Percentiles rank a stretch among this genome's conserved stretches.
These are phyloP conservation scores for Xylaria scruposa DNA, from an alignment of 495 filamentous ascomycete species.

Conservation along the genomic window DNA sequence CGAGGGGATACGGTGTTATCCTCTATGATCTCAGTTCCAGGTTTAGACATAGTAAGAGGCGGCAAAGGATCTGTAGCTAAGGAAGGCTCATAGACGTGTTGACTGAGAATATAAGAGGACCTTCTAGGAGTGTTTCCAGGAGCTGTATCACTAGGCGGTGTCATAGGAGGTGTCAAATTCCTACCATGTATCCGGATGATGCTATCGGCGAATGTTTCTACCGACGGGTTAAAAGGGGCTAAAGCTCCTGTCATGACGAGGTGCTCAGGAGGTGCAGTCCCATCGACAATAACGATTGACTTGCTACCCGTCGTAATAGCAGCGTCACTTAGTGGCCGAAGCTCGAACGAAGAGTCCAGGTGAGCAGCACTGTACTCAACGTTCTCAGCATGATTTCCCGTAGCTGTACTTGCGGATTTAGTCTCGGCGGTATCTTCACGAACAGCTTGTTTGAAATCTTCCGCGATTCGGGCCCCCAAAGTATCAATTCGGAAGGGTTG, in stretches of 20 bases:
- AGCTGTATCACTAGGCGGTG: conserved; percentile 52
- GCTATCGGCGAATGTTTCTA: conserved; percentile 57
- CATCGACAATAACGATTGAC: conserved; percentile 89
- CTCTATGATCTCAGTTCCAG: conserved; percentile 26
- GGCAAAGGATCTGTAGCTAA: conserved; percentile 44
- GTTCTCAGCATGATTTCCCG: conserved; percentile 6
- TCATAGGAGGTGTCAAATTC: conserved; percentile 60
- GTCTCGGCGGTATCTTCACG: conserved; percentile 61
- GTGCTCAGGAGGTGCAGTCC: conserved; percentile 55
- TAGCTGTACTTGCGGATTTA: conserved; percentile 28
- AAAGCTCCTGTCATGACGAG: conserved; percentile 57
- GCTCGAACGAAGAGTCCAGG: conserved; percentile 45
- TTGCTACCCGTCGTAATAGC: conserved; percentile 78
- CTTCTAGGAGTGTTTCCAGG: conserved; percentile 52
- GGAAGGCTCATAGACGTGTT: conserved; percentile 43
- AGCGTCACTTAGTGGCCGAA: conserved; percentile 49
- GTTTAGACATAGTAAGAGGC: conserved; percentile 46
- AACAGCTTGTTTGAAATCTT: conserved; percentile 74
- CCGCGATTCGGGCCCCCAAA: conserved; percentile 75
- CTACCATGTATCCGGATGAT: conserved; percentile 50
- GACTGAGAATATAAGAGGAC: conserved; percentile 58
- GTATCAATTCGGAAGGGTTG: conserved; percentile 70
- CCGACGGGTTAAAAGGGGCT: conserved; percentile 45
- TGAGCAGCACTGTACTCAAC: conserved; percentile 50
- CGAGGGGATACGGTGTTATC: conserved; percentile 33